Conservation (phyloP, 495 filamentous ascomycete genomes). For the Penicillium herquei region DNA sequence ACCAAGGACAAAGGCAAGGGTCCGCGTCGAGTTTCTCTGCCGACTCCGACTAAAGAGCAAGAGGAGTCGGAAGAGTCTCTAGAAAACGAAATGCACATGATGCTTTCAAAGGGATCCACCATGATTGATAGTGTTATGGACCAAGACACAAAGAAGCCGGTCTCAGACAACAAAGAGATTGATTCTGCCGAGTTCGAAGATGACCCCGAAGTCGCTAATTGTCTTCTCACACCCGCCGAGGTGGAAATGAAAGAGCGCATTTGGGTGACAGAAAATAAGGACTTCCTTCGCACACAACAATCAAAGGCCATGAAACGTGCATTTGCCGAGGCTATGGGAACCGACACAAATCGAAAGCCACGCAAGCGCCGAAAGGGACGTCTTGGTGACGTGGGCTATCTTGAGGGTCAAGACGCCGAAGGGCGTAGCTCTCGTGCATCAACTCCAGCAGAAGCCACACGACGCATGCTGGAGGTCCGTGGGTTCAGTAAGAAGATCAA, state of each 20-base stretch:
- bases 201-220: conserved; percentile 77
- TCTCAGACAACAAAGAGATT: conserved; percentile 55
- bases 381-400: conserved; percentile 51
- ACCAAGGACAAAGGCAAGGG: conserved; percentile 33
- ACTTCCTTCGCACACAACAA: conserved; percentile 81
- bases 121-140: conserved; percentile 32
- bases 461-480: conserved; percentile 68
- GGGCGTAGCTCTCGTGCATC: conserved; percentile 39
- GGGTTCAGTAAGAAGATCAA: conserved; percentile 81
- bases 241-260: conserved; percentile 77
- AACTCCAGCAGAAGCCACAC: conserved; percentile 69
- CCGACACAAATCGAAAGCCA: conserved; percentile 43
- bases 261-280: conserved; percentile 91
- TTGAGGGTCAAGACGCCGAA: conserved; percentile 43
- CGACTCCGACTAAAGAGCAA: conserved; percentile 37
- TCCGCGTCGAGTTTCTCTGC: conserved; percentile 25
- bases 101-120: conserved; percentile 38
- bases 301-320: conserved; percentile 68
- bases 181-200: conserved; percentile 71
- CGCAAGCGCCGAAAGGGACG: conserved; percentile 47
- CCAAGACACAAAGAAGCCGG: conserved; percentile 17
- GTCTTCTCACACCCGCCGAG: conserved; percentile 69
- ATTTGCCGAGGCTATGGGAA: conserved; percentile 47
- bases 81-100: conserved; percentile 41
- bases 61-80: conserved; percentile 45